phyloP scores from a whole-genome alignment of 129 eudicot genomes.

The Centella asiatica region DNA sequence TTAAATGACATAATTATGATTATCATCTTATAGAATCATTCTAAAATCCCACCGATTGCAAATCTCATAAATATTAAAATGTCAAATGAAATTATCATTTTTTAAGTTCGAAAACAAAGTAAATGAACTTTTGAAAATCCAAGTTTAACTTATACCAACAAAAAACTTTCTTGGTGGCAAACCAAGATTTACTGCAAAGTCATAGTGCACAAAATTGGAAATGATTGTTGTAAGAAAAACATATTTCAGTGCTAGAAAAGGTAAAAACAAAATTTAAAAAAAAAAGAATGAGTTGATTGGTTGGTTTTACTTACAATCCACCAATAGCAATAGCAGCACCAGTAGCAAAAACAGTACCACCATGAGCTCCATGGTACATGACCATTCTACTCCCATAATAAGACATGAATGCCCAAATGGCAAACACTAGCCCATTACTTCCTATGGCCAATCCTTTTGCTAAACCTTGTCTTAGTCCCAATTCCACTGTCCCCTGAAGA shows the following conservation, averaged over 20 bases:
- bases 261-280: not conserved
- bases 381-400: slow-evolving; percentile 46
- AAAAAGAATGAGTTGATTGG: too few species aligned
- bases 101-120: too few species aligned
- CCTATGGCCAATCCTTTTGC: slow-evolving; percentile 42
- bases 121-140: too few species aligned
- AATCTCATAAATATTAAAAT: too few species aligned
- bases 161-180: too few species aligned
- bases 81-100: not conserved
- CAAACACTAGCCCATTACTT: slow-evolving; percentile 27
- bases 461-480: slow-evolving; percentile 41
- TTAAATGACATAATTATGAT: too few species aligned
- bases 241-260: not conserved
- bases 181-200: too few species aligned
- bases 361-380: slow-evolving; percentile 45
- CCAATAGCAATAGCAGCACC: slow-evolving; percentile 22
- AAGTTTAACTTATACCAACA: too few species aligned
- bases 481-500: slow-evolving; percentile 25
- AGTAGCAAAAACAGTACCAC: slow-evolving; percentile 43
- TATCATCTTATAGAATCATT: too few species aligned
- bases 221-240: too few species aligned
- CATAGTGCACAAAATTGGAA: too few species aligned
- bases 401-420: slow-evolving; percentile 33
- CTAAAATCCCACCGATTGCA: too few species aligned
- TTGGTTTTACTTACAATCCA: slow-evolving; percentile 39